Evolutionary conservation across 257 asterid species (phyloP), one percentile per base, ranked within the genome.

Genomic region (Solanum microdontum): DNA sequence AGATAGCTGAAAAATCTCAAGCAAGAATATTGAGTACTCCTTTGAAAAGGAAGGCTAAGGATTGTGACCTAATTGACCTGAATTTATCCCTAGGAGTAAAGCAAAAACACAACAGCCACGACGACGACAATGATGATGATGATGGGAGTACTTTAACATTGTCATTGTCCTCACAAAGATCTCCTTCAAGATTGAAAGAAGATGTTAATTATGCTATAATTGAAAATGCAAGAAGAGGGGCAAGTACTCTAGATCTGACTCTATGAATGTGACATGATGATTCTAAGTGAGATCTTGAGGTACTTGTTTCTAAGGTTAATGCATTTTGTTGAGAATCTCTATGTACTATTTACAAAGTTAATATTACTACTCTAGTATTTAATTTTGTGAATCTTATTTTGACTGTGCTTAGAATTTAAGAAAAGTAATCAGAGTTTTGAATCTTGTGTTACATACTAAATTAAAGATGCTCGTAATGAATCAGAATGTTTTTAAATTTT

Each of bases 211-310:
- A 62, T 66, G 34, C 30, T 84, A 40, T 58, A 60, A 85, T 36
- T 66, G 90, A 89, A 80, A 91, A 86, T 84, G 93, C 83, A 66
- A 90, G 89, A 90, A 90, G 90, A 90, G 91, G 93, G 92, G 90
- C 91, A 89, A 96, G 98, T 96, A 94, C 98, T 93, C 96, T 96
- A 70, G 98, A 94, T 96, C 98, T 96, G 95, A 96, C 98, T 96
- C 95, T 96, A 90, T 96, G 98, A 94, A 94, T 95, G 92, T 15
- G 91, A 89, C 75, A 69, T 75, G 66, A 69, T 70, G 45, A 92
- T 94, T 95, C 98, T 94, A 91, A 95, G 98, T 94, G 97, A 89
- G 93, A 91, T 88, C 91, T 85, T 88, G 92, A 91, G 92, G 93
- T 91, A 91, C 93, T 91, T 90, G 91, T 89, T 87, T 88, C 88